phyloP scores from a whole-genome alignment of 2,329 filamentous ascomycete genomes.

The Biscogniauxia mediterranea region DNA sequence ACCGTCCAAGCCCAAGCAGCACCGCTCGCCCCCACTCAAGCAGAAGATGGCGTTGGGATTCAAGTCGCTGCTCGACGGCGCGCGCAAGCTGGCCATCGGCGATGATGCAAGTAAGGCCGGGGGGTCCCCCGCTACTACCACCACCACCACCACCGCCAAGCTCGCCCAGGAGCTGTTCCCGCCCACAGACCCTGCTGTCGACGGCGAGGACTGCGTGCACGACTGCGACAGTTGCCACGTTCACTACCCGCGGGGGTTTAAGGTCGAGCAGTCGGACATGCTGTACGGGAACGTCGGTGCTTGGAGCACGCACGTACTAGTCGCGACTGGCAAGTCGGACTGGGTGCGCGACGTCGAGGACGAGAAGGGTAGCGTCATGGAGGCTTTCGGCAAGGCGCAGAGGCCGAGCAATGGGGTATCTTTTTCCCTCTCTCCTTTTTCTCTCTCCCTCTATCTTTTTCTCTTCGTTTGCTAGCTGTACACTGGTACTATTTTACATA shows the following conservation, averaged over 20 bases:
- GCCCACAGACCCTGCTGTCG: constrained; percentile 69
- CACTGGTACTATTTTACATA: no score
- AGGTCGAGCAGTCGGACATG: constrained; percentile 73
- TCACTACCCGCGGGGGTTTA: constrained; percentile 69
- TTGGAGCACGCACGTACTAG: constrained; percentile 85
- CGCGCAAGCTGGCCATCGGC: constrained; percentile 35
- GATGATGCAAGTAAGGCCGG: constrained; percentile 19
- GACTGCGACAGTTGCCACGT: constrained; percentile 83
- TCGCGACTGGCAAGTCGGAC: constrained; percentile 93
- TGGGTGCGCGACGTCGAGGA: constrained; percentile 89
- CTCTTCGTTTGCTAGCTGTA: no score
- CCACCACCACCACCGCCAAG: constrained; percentile 26
- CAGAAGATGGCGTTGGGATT: constrained; percentile 41
- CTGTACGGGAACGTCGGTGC: constrained; percentile 84
- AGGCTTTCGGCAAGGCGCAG: constrained; percentile 61
- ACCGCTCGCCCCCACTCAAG: constrained; percentile 19
- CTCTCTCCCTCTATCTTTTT: no score
- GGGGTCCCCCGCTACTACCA: constrained; percentile 10
- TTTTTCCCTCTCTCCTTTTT: constrained; percentile 11
- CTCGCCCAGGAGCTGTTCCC: constrained; percentile 60
- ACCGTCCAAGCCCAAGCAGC: not conserved
- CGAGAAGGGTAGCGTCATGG: constrained; percentile 82
- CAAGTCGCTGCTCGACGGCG: constrained; percentile 39
- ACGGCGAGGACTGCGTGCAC: constrained; percentile 84
- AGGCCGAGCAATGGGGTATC: constrained; percentile 68